Base-by-base conservation (phyloP, 1,139 yeast species). In the Yamadazyma dushanensis region DNA sequence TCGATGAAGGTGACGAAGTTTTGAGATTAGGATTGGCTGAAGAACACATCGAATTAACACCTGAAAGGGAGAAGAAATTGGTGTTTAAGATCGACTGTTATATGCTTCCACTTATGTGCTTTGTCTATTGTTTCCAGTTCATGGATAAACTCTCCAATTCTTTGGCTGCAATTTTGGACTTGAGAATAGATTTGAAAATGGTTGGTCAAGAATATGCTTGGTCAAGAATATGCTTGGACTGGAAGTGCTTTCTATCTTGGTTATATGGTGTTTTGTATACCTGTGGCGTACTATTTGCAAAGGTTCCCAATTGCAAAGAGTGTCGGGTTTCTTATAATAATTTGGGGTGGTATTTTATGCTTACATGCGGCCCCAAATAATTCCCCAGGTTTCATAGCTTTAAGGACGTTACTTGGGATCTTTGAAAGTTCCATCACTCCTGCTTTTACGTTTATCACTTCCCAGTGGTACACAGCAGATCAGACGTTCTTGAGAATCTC, bases 131-230 rank as follows among this genome's bases (percentile, higher is more conserved):
- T 13, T 61, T 72, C 29, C 88, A 82, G 54, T 78, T 73, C 40
- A 77, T 82, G 80, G 89, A 82, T 55, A 83, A 83, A 50, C 58
- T 70, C 11, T 61, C 85, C 6, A 76, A 70, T 25, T 64, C 80
- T 13, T 73, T 71, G 40, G 85, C 86, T 5, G 70, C 86, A 1
- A 70, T 82, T 36, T 66, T 80, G 63, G 86, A 85, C 1, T 63
- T 81, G 26, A 57, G 73, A 43, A 53, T 50, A 4, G 77, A 69
- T 39, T 57, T 75, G 39, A 44, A 67, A 6, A 75, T 78, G 83
- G 51, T 47, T 13, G 80, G 80, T 19, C n/a, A n/a, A n/a, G n/a
- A n/a, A n/a, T n/a, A n/a, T n/a, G n/a, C n/a, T n/a, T n/a, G n/a
- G n/a, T n/a, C 56, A 64, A 33, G 64, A 63, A 58, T 78, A 78